Base-by-base conservation (phyloP, 805 yeast genomes). In the Sporopachydermia quercuum region DNA sequence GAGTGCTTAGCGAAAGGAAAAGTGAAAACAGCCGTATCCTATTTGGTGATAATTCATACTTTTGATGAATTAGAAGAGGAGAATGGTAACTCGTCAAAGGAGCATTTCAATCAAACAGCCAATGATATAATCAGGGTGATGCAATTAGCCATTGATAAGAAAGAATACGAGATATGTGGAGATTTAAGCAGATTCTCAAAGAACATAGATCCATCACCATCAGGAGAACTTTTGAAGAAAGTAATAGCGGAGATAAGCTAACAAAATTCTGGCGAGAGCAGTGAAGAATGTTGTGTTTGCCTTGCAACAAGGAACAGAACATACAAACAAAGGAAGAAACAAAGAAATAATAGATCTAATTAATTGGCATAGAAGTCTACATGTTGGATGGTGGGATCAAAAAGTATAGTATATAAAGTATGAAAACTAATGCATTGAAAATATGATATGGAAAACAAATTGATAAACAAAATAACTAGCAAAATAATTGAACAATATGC, bases 21-120 rank as follows among this genome's bases (percentile, higher is more conserved):
- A 30, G 50, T 64, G 14, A 55, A 57, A 19, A 61, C 63, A 2
- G 69, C 69, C 1, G 57, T 57, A 14, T 67, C 63, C 35, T 62
- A 54, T 37, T 47, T 63, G 17, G 47, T 63, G 18, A 62, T 63
- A 5, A 53, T 63, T 35, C 65, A 64, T 35, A 54, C 50, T 33
- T 40, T 50, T 17, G 56, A 57, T 35, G 46, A 45, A 18, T 43
- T 46, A 6, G 47, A 52, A 27, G 48, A 50, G 18, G 47, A 50
- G 14, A 43, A 50, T 23, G 30, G n/a, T 8, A 8, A 23, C 8
- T 23, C 30, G 8, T n/a, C 8, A 8, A 23, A 23, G n/a, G 30
- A 23, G n/a, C n/a, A 8, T 8, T 23, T 23, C 13, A 23, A n/a
- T n/a, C 30, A 23, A 23, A 23, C 30, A 23, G 30, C 30, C 13